Conservation (phyloP, 106 monocot species). For the Hemerocallis citrina region DNA sequence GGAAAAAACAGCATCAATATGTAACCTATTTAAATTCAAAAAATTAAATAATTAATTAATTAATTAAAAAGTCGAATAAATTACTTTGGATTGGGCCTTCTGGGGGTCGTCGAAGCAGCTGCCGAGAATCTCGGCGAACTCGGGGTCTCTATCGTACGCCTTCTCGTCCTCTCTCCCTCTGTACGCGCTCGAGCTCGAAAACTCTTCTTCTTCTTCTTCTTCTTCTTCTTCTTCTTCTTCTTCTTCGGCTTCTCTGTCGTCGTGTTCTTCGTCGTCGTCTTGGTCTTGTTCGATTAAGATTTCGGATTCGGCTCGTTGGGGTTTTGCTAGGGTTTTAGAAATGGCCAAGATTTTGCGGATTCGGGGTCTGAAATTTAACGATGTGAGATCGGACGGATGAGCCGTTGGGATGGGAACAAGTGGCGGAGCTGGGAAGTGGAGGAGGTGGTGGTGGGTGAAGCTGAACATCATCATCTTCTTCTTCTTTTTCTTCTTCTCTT, state of each 20-base stretch:
- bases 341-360: neutral
- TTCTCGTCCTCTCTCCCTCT: conserved; percentile 35
- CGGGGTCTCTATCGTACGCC: conserved; percentile 71
- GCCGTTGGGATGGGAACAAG: neutral
- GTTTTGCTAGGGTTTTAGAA: neutral
- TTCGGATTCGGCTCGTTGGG: neutral
- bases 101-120: conserved; percentile 76
- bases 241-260: neutral
- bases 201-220: conserved; percentile 1
- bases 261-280: conserved; percentile 2
- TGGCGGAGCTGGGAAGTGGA: neutral
- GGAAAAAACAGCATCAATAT: conserved; percentile 1
- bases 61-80: neutral
- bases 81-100: too few species aligned
- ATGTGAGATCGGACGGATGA: neutral
- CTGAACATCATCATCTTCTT: too few species aligned
- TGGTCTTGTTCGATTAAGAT: too few species aligned
- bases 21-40: neutral
- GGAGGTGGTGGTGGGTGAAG: too few species aligned
- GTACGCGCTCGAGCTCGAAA: conserved; percentile 6
- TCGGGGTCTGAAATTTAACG: too few species aligned
- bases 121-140: conserved; percentile 70
- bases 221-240: conserved; percentile 2
- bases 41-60: neutral
- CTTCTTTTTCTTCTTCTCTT: too few species aligned